These are phyloP conservation scores for Scleroderma citrinum DNA, from an alignment of 768 basidiomycete species.

Conservation along the genomic window DNA sequence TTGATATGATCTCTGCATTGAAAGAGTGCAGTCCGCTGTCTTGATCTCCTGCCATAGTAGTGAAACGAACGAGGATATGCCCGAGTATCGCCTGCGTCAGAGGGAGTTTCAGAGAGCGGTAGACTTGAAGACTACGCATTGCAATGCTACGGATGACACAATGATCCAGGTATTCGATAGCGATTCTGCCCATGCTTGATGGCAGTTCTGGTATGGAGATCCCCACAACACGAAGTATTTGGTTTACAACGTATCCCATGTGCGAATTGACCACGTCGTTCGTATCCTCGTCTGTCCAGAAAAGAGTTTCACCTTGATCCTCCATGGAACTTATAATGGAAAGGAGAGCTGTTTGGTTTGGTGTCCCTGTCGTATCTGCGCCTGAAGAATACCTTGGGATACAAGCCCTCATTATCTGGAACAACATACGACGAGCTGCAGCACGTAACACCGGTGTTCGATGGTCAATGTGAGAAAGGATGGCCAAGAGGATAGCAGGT, in stretches of 20 bases:
- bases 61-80: slow-evolving; percentile 73
- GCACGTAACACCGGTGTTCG: slow-evolving; percentile 61
- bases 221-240: slow-evolving; percentile 60
- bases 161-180: slow-evolving; percentile 78
- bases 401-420: slow-evolving; percentile 81
- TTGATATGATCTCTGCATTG: slow-evolving; percentile 76
- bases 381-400: slow-evolving; percentile 70
- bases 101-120: slow-evolving; percentile 70
- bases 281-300: slow-evolving; percentile 71
- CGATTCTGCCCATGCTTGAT: slow-evolving; percentile 74
- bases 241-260: slow-evolving; percentile 62
- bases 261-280: slow-evolving; percentile 52
- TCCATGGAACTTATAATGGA: slow-evolving; percentile 51
- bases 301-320: slow-evolving; percentile 45
- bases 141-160: slow-evolving; percentile 84
- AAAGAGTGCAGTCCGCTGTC: slow-evolving; percentile 78
- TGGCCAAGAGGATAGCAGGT: slow-evolving; percentile 68
- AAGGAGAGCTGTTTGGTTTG: slow-evolving; percentile 44
- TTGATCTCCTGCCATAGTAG: slow-evolving; percentile 73
- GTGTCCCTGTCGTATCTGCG: slow-evolving; percentile 49
- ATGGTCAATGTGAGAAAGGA: slow-evolving; percentile 82
- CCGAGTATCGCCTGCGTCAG: slow-evolving; percentile 70
- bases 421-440: slow-evolving; percentile 71
- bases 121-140: slow-evolving; percentile 86
- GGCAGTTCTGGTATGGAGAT: slow-evolving; percentile 66